These are phyloP conservation scores for Eutypella sp. DNA, from an alignment of 2,329 filamentous ascomycete species.

Conservation along the genomic window DNA sequence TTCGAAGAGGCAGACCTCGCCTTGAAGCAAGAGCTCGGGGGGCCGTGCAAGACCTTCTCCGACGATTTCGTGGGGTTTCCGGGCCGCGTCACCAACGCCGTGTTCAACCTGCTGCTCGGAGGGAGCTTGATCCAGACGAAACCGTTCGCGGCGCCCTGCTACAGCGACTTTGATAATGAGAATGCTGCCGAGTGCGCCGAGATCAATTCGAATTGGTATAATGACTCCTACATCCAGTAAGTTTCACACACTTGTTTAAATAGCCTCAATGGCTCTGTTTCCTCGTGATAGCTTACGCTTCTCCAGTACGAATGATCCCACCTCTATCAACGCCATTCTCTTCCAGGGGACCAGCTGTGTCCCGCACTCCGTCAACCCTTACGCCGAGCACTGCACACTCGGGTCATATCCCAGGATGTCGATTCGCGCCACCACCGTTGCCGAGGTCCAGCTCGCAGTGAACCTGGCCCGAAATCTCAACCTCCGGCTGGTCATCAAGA, in stretches of 20 bases:
- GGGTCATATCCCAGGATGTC: conserved; percentile 23
- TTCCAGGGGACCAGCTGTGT: conserved; percentile 22
- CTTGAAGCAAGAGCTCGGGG: conserved; percentile 4
- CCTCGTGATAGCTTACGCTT: conserved; percentile 4
- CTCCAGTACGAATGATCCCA: conserved; percentile 21
- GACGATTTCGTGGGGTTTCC: conserved; percentile 21
- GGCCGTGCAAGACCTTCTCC: conserved; percentile 22
- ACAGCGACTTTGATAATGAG: conserved; percentile 20
- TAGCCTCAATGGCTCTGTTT: neutral
- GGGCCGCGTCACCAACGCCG: conserved; percentile 15
- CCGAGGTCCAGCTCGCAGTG: conserved; percentile 22
- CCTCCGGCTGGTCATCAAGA: conserved; percentile 22
- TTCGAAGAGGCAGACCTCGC: neutral
- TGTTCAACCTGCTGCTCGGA: conserved; percentile 22
- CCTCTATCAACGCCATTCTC: conserved; percentile 23
- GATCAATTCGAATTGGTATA: conserved; percentile 22
- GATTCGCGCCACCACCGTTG: conserved; percentile 21
- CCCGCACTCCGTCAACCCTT: conserved; percentile 20
- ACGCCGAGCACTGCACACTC: conserved; percentile 17
- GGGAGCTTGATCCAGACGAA: conserved; percentile 22
- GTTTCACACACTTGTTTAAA: conserved; percentile 1
- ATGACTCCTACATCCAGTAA: conserved; percentile 23
- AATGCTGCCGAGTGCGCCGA: conserved; percentile 18
- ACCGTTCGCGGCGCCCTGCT: conserved; percentile 23
- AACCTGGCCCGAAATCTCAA: conserved; percentile 23